These are phyloP conservation scores for Mycena vulgaris DNA, from an alignment of 768 basidiomycete species.

Conservation along the genomic window DNA sequence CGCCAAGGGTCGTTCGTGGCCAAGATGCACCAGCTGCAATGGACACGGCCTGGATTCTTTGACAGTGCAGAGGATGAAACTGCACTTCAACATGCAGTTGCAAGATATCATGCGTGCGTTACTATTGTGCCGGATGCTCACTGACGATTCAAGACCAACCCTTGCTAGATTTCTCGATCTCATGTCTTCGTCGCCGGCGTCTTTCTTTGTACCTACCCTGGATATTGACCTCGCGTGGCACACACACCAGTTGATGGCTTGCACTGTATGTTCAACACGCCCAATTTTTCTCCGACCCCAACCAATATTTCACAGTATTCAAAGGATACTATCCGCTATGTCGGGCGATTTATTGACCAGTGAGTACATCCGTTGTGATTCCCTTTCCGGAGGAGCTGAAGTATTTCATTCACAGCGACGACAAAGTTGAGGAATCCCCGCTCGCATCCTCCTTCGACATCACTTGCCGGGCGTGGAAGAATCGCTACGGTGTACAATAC, in stretches of 20 bases:
- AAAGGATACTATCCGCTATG: conserved; percentile 56
- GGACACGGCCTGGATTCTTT: conserved; percentile 64
- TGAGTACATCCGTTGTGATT: conserved; percentile 46
- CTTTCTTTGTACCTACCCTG: conserved; percentile 71
- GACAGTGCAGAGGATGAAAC: conserved; percentile 51
- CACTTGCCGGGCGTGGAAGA: conserved; percentile 65
- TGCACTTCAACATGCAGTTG: conserved; percentile 64
- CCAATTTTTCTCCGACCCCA: too few relatives aligned
- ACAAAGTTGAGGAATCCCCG: conserved; percentile 63
- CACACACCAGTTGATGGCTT: conserved; percentile 73
- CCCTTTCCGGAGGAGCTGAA: too few relatives aligned
- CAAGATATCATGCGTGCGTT: conserved; percentile 72
- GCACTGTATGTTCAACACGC: conserved; percentile 38
- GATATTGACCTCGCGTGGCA: conserved; percentile 87
- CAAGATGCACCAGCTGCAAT: conserved; percentile 68
- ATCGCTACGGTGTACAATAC: conserved; percentile 68
- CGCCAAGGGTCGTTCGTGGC: conserved; percentile 70
- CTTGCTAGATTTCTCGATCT: conserved; percentile 67
- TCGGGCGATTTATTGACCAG: conserved; percentile 71
- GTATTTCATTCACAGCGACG: conserved; percentile 53
- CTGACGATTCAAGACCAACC: not conserved
- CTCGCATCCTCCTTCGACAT: conserved; percentile 64
- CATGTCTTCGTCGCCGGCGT: conserved; percentile 58
- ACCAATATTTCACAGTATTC: conserved; percentile 53
- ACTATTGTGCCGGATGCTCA: not conserved